Conservation (phyloP, 768 basidiomycete species). For the Goffeauzyma gilvescens region DNA sequence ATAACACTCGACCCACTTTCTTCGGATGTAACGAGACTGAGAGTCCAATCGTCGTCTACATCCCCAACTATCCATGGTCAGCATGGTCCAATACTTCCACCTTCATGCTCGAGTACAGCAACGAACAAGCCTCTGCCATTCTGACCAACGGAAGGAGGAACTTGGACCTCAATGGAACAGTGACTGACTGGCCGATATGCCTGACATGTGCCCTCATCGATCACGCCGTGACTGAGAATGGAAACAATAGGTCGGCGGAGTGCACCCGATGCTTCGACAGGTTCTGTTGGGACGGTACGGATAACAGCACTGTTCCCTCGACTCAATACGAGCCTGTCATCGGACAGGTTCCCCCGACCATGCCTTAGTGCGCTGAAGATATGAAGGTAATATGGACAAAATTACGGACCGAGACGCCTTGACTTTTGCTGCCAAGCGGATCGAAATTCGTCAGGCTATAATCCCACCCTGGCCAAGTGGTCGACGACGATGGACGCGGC, state of each 20-base stretch:
- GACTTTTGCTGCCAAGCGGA: too few species aligned
- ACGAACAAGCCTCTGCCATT: conserved; percentile 41
- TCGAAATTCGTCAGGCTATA: too few species aligned
- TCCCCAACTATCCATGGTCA: conserved; percentile 46
- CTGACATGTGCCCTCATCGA: conserved; percentile 53
- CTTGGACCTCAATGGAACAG: conserved; percentile 39
- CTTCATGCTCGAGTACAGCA: conserved; percentile 45
- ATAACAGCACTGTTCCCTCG: conserved; percentile 19
- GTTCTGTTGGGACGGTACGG: conserved; percentile 29
- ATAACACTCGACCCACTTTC: conserved; percentile 39
- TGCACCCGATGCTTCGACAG: conserved; percentile 28
- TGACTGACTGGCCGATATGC: conserved; percentile 44
- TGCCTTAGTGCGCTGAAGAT: too few species aligned
- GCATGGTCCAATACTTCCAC: conserved; percentile 44
- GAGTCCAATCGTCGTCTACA: conserved; percentile 52
- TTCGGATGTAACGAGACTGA: conserved; percentile 49
- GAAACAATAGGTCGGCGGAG: conserved; percentile 16
- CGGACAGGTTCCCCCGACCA: conserved; percentile 17
- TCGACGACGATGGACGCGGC: too few species aligned
- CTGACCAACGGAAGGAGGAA: conserved; percentile 43
- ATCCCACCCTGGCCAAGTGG: too few species aligned
- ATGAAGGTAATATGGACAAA: too few species aligned
- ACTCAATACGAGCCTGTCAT: conserved; percentile 22
- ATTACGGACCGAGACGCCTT: too few species aligned
- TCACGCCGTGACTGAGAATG: conserved; percentile 29